Evolutionary conservation across 805 yeast species (phyloP).

Genomic region (Yamadazyma takamatsuzukensis): DNA sequence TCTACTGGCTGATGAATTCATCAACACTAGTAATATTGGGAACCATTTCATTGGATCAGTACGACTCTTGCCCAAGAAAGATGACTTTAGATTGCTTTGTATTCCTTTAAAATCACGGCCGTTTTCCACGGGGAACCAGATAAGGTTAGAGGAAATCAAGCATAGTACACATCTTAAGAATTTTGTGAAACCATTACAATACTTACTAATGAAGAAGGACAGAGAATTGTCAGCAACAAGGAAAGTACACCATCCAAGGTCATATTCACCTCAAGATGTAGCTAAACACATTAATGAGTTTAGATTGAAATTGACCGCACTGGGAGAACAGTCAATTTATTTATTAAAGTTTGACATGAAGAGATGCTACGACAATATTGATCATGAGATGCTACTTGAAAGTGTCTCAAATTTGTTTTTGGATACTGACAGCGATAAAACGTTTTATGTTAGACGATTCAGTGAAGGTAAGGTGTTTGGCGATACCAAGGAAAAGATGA

Average conservation of each 20-base stretch:
- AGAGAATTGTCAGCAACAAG: slow-evolving; percentile 3
- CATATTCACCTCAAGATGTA: slow-evolving; percentile 46
- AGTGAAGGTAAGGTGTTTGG: slow-evolving; percentile 10
- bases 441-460: slow-evolving; percentile 19
- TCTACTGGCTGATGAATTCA: slow-evolving; percentile 4
- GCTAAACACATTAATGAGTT: slow-evolving; percentile 35
- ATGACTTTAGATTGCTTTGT: slow-evolving; percentile 58
- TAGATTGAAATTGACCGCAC: slow-evolving; percentile 18
- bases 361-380: slow-evolving; percentile 73
- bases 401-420: slow-evolving; percentile 29
- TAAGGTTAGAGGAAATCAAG: slow-evolving; percentile 7
- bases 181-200: slow-evolving; percentile 8
- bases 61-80: slow-evolving; percentile 48
- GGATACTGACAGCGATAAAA: slow-evolving; percentile 14
- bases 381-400: slow-evolving; percentile 39
- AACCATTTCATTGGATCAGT: slow-evolving; percentile 11
- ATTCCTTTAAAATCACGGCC: slow-evolving; percentile 37
- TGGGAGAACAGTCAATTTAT: slow-evolving; percentile 36
- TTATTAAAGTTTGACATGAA: slow-evolving; percentile 72
- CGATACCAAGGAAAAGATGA: slow-evolving; percentile 4
- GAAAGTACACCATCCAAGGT: slow-evolving; percentile 19
- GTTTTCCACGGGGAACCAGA: not conserved
- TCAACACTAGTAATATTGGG: slow-evolving; percentile 1
- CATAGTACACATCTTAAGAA: slow-evolving; percentile 17
- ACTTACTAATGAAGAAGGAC: slow-evolving; percentile 9